phyloP scores from a whole-genome alignment of 2,329 filamentous ascomycete species.

The Aspergillus fumigatiaffinis region DNA sequence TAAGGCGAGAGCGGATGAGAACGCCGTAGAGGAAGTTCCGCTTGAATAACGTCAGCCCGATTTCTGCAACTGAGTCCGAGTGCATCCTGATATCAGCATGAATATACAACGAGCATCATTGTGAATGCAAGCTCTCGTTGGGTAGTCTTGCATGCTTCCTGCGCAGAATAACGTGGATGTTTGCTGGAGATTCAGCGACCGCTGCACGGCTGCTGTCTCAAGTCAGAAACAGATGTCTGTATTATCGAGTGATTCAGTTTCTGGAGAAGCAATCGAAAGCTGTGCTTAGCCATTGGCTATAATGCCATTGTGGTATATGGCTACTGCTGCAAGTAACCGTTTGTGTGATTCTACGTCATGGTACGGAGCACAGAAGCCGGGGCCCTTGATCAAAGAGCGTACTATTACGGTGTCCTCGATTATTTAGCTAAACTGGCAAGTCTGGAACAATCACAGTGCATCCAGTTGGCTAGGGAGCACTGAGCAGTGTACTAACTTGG shows the following conservation, averaged over 20 bases:
- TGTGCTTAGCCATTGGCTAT: neutral
- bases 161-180: neutral
- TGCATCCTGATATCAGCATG: neutral
- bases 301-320: conserved; percentile 2
- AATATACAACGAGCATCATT: neutral
- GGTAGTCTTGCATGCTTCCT: neutral
- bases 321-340: neutral
- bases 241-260: neutral
- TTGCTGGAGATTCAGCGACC: neutral
- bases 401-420: neutral
- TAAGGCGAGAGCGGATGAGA: neutral
- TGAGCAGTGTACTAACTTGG: neutral
- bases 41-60: neutral
- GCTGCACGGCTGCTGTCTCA: neutral
- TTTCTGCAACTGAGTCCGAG: neutral
- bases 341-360: neutral
- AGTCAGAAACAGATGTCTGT: neutral
- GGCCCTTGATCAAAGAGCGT: neutral
- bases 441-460: neutral
- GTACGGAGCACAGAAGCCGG: neutral
- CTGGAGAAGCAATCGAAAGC: neutral
- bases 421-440: neutral
- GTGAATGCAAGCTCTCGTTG: neutral
- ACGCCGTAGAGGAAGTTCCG: neutral
- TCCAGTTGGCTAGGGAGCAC: neutral